Evolutionary conservation across 768 basidiomycete genomes (phyloP).

Genomic region (Rhizopogon roseolus): DNA sequence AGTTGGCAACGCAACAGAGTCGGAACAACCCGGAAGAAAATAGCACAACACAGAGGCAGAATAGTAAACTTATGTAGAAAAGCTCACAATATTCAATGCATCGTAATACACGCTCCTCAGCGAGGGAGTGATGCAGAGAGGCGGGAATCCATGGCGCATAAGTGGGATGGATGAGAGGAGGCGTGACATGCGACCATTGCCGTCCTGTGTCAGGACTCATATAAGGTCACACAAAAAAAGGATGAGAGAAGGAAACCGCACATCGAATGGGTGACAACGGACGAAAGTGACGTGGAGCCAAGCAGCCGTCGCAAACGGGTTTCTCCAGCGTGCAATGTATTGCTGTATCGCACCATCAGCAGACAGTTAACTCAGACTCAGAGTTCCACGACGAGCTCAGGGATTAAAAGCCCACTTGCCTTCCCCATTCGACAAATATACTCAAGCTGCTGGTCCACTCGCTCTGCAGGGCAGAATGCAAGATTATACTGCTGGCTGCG

Average conservation of each 20-base stretch:
- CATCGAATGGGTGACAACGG: conserved; percentile 31
- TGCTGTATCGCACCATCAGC: conserved; percentile 15
- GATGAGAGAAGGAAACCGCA: conserved; percentile 9
- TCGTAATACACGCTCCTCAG: conserved; percentile 23
- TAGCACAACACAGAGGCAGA: background rate
- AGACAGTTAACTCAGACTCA: background rate
- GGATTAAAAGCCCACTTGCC: conserved; percentile 10
- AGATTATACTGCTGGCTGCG: conserved; percentile 29
- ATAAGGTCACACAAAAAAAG: background rate
- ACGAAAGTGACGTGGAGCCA: conserved; percentile 31
- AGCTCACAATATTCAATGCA: conserved; percentile 27
- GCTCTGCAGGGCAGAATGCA: conserved; percentile 24
- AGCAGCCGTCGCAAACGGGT: conserved; percentile 32
- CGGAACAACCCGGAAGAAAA: background rate
- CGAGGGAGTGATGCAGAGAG: conserved; percentile 23
- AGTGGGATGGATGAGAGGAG: conserved; percentile 30
- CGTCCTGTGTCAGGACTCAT: conserved; percentile 17
- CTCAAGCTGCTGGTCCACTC: conserved; percentile 27
- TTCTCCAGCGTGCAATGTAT: conserved; percentile 33
- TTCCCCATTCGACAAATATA: conserved; percentile 31
- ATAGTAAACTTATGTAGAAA: background rate
- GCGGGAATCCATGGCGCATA: conserved; percentile 26
- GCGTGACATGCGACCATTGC: conserved; percentile 31
- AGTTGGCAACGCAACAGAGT: background rate
- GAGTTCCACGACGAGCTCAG: background rate